These are phyloP conservation scores for Leccinum ochraceum DNA, from an alignment of 768 basidiomycete species.

Conservation along the genomic window DNA sequence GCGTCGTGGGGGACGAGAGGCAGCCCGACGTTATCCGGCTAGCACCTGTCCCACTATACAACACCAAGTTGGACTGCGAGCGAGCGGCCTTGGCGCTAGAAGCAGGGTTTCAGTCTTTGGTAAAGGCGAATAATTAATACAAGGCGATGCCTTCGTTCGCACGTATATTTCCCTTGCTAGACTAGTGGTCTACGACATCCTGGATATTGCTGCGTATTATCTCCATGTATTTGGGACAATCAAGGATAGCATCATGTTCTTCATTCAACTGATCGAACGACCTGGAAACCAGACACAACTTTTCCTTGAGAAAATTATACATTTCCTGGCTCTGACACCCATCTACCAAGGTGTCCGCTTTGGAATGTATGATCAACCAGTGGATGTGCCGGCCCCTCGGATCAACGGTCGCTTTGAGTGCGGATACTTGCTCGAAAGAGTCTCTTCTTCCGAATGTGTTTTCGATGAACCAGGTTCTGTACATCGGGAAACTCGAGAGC, in stretches of 20 bases:
- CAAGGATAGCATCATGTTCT: conserved; percentile 59
- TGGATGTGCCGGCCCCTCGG: conserved; percentile 37
- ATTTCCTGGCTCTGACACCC: conserved; percentile 60
- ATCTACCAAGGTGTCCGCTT: conserved; percentile 69
- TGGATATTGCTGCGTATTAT: conserved; percentile 46
- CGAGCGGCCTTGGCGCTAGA: conserved; percentile 67
- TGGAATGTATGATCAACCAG: conserved; percentile 80
- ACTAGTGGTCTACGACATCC: conserved; percentile 6
- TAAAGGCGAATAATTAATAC: conserved; percentile 13
- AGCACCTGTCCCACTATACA: conserved; percentile 87
- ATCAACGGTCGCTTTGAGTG: conserved; percentile 42
- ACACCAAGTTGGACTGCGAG: conserved; percentile 75
- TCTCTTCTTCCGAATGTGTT: conserved; percentile 54
- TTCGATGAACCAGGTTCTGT: conserved; percentile 69
- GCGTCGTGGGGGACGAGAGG: conserved; percentile 92
- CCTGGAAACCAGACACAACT: conserved; percentile 28
- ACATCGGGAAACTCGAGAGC: conserved; percentile 63
- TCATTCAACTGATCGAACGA: conserved; percentile 43
- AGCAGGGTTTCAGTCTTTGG: conserved; percentile 44
- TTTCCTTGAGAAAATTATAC: conserved; percentile 49
- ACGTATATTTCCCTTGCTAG: conserved; percentile 3
- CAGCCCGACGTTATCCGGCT: conserved; percentile 91
- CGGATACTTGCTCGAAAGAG: conserved; percentile 52
- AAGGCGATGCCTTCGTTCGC: conserved; percentile 7
- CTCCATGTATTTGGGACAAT: conserved; percentile 42